Evolutionary conservation across 2,329 filamentous ascomycete genomes (phyloP).

Genomic region (Trichoderma arundinaceum): DNA sequence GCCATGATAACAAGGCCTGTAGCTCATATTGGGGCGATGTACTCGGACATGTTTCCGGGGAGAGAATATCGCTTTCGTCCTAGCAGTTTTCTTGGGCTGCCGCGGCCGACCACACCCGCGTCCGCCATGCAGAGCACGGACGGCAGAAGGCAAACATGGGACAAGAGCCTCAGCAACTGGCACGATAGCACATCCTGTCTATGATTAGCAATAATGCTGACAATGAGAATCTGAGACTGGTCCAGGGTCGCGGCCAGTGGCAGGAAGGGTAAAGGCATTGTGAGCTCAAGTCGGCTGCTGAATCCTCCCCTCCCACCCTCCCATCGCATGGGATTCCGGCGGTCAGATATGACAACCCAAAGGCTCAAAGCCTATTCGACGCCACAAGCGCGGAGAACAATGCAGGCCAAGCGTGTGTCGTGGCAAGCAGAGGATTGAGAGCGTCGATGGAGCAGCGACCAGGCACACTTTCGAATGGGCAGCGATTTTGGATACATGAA

Average conservation of each 20-base stretch:
- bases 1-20: no score
- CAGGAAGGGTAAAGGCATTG: no score
- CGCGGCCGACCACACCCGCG: no score
- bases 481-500: neutral
- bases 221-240: neutral
- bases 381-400: neutral
- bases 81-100: no score
- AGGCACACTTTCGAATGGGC: neutral
- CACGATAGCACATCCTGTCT: neutral
- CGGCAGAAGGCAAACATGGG: neutral
- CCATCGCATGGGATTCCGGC: neutral
- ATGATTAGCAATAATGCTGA: neutral
- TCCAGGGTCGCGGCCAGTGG: neutral
- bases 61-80: no score
- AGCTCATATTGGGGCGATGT: no score
- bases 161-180: neutral
- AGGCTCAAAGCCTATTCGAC: neutral
- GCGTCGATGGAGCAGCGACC: neutral
- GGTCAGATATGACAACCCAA: conserved; percentile 1
- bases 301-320: neutral
- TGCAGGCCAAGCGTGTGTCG: neutral
- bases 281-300: neutral
- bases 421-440: neutral
- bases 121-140: neutral
- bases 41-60: no score